Conservation (phyloP, 495 filamentous ascomycete genomes). For the Penicillium odoratum region DNA sequence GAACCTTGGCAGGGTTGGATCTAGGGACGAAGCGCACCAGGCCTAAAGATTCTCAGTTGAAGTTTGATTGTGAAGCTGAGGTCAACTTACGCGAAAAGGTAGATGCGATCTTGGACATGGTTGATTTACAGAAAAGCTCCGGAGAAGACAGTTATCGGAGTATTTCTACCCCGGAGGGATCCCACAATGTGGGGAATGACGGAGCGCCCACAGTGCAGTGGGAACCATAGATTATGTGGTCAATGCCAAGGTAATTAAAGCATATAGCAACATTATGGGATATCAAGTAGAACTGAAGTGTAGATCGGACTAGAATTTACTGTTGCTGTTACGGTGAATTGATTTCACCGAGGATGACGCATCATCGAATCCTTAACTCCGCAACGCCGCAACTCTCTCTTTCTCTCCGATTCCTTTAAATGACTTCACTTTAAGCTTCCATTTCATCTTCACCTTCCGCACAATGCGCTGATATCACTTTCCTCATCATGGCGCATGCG, state of each 20-base stretch:
- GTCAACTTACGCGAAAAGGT: slow-evolving; percentile 42
- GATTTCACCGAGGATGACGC: slow-evolving; percentile 3
- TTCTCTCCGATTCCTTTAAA: slow-evolving; percentile 1
- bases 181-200: slow-evolving; percentile 2
- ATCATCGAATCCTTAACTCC: slow-evolving; percentile 1
- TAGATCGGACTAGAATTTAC: too few species aligned
- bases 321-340: too few species aligned
- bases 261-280: too few species aligned
- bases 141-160: slow-evolving; percentile 15
- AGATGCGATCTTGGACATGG: slow-evolving; percentile 45
- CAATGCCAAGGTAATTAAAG: too few species aligned
- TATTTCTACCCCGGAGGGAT: slow-evolving; percentile 14
- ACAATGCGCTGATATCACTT: slow-evolving; percentile 14
- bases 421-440: background rate
- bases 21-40: slow-evolving; percentile 61
- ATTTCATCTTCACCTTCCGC: background rate
- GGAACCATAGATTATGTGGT: background rate
- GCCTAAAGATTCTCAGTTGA: slow-evolving; percentile 35
- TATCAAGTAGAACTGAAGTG: too few species aligned
- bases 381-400: background rate
- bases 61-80: background rate
- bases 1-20: slow-evolving; percentile 46
- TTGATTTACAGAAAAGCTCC: slow-evolving; percentile 4
- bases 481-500: slow-evolving; percentile 27
- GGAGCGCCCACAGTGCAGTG: background rate